Base-by-base conservation (phyloP, 768 basidiomycete species). In the Gloeophyllum trabeum region DNA sequence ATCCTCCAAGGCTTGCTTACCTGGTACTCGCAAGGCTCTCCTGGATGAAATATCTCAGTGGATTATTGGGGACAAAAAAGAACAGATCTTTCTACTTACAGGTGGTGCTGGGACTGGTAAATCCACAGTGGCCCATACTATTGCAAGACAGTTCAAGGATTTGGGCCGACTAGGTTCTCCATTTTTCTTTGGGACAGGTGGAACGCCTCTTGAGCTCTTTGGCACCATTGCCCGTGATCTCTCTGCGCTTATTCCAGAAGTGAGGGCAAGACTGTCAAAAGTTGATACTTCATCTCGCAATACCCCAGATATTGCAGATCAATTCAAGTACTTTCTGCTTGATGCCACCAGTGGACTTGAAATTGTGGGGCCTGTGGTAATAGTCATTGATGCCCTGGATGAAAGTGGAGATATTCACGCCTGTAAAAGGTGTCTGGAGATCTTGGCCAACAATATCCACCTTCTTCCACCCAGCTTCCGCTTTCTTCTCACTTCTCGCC, bases 401-500 rank as follows among this genome's bases (percentile, higher is more conserved):
- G 47, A 48, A 34, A 42, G 47, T 36, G 53, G 55, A 1, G 42
- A 51, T 43, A 23, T 34, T 6, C 10, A 26, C 10, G 49, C 51
- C 6, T 49, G 58, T 6, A 40, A 44, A 19, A 21, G 35, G 3
- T 39, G 61, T 2, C 48, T 62, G 16, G 13, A 16, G 12, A 32
- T 62, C 10, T 47, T 63, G 12, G 40, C 45, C 3, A 22, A 35
- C 4, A 35, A 40, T 14, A 21, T 50, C 2, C 13, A 16, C 14
- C 41, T 47, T 2, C 51, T 62, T 35, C 61, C 62, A 4, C 4
- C 42, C n/a, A 52, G 52, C 28, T 42, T 62, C 37, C 55, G 59
- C n/a, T 35, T 66, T 41, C 37, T 64, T 7, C 35, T 65, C 24
- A 64, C 63, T 12, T 51, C 56, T 10, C 57, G 59, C 6, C 56